Conservation (phyloP, 306 rosid species). For the Dryas drummondii region DNA sequence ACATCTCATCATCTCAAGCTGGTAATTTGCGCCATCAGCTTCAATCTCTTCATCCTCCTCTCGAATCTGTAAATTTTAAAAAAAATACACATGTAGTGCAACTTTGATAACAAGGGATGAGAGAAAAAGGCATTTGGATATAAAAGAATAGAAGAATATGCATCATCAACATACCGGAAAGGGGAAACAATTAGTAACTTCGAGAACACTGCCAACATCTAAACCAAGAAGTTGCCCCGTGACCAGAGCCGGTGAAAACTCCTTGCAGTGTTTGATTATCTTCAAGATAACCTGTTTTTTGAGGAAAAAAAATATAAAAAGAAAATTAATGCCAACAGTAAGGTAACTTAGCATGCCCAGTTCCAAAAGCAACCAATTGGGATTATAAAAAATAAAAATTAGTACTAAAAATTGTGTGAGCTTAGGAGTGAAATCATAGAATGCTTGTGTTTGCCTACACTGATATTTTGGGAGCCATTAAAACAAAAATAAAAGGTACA, state of each 20-base stretch:
- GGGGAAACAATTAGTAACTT: constrained; percentile 97
- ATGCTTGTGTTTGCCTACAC: neutral
- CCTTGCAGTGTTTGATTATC: constrained; percentile 98
- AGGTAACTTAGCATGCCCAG: neutral
- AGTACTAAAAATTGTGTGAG: neutral
- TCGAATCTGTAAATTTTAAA: constrained; percentile 42
- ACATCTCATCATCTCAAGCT: constrained; percentile 99
- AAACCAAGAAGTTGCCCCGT: constrained; percentile 97
- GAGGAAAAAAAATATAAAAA: neutral
- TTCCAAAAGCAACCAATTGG: neutral
- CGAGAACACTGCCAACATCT: constrained; percentile 97
- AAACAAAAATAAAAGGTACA: neutral
- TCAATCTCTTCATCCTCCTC: constrained; percentile 98
- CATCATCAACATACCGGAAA: constrained; percentile 61
- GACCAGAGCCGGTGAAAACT: constrained; percentile 85
- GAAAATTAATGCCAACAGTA: neutral
- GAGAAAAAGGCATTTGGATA: neutral
- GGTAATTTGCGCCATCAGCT: constrained; percentile 98
- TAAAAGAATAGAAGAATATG: neutral
- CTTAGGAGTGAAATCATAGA: neutral
- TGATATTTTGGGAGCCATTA: neutral
- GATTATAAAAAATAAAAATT: neutral
- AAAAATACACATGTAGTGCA: too few relatives aligned
- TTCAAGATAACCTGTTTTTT: constrained; percentile 68
- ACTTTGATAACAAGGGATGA: neutral